Base-by-base conservation (phyloP, 2,329 filamentous ascomycete species). In the Thielaviopsis populi region DNA sequence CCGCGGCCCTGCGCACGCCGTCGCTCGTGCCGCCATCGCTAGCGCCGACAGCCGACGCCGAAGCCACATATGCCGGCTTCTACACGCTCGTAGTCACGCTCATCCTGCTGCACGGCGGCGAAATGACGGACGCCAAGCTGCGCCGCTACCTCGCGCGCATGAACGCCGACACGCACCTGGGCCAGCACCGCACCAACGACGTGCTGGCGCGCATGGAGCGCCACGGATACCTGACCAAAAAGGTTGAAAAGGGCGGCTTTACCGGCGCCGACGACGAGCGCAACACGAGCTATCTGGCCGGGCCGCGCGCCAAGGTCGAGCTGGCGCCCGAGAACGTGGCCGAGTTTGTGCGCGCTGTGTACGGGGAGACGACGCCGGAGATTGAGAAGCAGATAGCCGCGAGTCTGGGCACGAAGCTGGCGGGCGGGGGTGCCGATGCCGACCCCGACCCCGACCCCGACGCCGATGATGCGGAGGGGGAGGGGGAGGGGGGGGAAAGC, bases 221-320 rank as follows among this genome's bases (percentile, higher is more conserved):
- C 68, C 91, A 97, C 63, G 88, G 88, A 0, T 99, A 99, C 71
- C 76, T 99, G 2, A 79, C 91, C 42, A 87, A 83, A 68, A 80
- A 85, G 60, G 80, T 85, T 22, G 91, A 96, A 69, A 81, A 76
- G 54, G 77, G 77, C 13, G 72, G 70, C 72, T 74, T 75, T 3
- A 69, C 27, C 1, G 50, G 50, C 50, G 50, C 24, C 8, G 50
- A 54, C 30, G 59, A 61, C 19, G 84, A 83, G 0, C 89, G 95
- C 43, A 85, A 83, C 1, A 79, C 90, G 7, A 91, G 89, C 59
- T 99, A 89, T 80, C 82, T 88, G 64, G 82, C 96, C 15, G 94
- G 94, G 0, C 87, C 90, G 5, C 81, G 94, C 24, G 92, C 88
- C 5, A 94, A 88, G 74, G 79, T 91, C 7, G 94, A 97, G 73